phyloP scores from a whole-genome alignment of 1,284 basidiomycete species.

The Cerrena zonata region DNA sequence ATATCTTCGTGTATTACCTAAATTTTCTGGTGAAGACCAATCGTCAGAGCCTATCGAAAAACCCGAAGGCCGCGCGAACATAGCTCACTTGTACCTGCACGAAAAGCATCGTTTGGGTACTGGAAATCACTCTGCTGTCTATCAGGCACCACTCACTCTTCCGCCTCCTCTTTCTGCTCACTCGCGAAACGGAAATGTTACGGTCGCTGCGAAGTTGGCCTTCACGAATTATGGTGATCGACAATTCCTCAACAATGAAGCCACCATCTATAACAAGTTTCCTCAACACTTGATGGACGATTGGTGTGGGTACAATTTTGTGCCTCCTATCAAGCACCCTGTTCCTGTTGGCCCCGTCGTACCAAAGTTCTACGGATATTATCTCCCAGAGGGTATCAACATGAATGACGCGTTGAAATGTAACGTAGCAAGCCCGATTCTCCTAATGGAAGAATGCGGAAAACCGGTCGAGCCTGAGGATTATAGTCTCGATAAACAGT shows the following conservation, averaged over 20 bases:
- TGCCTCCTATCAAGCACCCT: slow-evolving; percentile 36
- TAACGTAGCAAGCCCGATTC: slow-evolving; percentile 32
- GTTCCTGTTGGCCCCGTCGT: slow-evolving; percentile 42
- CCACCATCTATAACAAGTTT: slow-evolving; percentile 38
- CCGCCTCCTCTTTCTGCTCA: slow-evolving; percentile 25
- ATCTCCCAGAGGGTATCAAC: slow-evolving; percentile 28
- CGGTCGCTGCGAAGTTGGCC: slow-evolving; percentile 33
- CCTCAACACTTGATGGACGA: slow-evolving; percentile 41
- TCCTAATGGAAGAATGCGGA: slow-evolving; percentile 50
- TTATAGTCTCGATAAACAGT: slow-evolving; percentile 34
- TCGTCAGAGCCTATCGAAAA: neutral
- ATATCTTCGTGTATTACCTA: slow-evolving; percentile 23
- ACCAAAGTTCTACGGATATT: slow-evolving; percentile 53
- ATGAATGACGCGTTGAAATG: neutral
- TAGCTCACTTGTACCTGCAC: slow-evolving; percentile 23
- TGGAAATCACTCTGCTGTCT: slow-evolving; percentile 32
- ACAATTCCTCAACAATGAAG: slow-evolving; percentile 33
- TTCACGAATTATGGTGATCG: slow-evolving; percentile 16
- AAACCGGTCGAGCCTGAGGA: slow-evolving; percentile 24
- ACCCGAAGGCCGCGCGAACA: slow-evolving; percentile 3
- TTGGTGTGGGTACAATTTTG: slow-evolving; percentile 42
- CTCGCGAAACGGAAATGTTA: slow-evolving; percentile 21
- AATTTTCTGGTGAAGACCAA: neutral
- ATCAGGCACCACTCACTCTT: slow-evolving; percentile 27
- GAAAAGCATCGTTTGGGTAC: slow-evolving; percentile 26